A percentile compares a stretch with the other conserved stretches of the same genome.
Evolutionary conservation across 352 stramenopile genomes (phyloP).

Genomic region (Lagenidium sp.): DNA sequence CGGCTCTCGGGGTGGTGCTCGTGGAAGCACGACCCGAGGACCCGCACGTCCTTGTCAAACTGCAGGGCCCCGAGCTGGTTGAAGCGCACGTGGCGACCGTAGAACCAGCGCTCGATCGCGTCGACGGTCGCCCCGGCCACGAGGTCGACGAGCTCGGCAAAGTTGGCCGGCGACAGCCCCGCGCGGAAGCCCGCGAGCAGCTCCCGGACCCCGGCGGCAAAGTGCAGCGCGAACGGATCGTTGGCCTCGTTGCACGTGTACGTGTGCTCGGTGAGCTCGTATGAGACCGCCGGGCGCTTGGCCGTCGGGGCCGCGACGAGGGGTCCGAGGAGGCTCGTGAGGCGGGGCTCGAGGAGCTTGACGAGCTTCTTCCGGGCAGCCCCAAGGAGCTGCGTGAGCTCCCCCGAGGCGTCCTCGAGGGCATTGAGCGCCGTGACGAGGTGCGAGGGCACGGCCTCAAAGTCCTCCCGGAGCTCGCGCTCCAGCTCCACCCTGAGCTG

Average conservation of each 20-base stretch:
- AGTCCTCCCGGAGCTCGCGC: conserved; percentile 52
- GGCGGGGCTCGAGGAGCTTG: conserved; percentile 71
- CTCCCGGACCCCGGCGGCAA: conserved; percentile 50
- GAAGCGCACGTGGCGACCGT: conserved; percentile 39
- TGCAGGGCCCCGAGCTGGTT: conserved; percentile 79
- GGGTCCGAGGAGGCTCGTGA: conserved; percentile 32
- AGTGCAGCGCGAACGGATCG: conserved; percentile 73
- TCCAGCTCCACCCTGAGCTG: conserved; percentile 78
- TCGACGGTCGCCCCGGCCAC: conserved; percentile 29
- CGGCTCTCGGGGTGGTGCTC: conserved; percentile 38
- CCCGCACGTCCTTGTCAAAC: conserved; percentile 81
- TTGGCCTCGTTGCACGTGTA: conserved; percentile 86
- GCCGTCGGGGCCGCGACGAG: conserved; percentile 38
- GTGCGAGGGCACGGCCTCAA: conserved; percentile 65
- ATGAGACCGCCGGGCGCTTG: conserved; percentile 38
- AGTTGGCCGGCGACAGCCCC: conserved; percentile 54
- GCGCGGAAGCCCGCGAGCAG: conserved; percentile 40
- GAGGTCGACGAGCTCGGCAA: conserved; percentile 34
- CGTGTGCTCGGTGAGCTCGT: conserved; percentile 78
- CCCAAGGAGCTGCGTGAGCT: conserved; percentile 61
- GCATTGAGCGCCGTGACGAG: conserved; percentile 60
- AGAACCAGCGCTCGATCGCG: conserved; percentile 61
- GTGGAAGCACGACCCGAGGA: conserved; percentile 57
- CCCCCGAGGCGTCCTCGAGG: conserved; percentile 58
- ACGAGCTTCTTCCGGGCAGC: conserved; percentile 65